phyloP scores from a whole-genome alignment of 805 yeast genomes.

The Schwanniomyces sp. region DNA sequence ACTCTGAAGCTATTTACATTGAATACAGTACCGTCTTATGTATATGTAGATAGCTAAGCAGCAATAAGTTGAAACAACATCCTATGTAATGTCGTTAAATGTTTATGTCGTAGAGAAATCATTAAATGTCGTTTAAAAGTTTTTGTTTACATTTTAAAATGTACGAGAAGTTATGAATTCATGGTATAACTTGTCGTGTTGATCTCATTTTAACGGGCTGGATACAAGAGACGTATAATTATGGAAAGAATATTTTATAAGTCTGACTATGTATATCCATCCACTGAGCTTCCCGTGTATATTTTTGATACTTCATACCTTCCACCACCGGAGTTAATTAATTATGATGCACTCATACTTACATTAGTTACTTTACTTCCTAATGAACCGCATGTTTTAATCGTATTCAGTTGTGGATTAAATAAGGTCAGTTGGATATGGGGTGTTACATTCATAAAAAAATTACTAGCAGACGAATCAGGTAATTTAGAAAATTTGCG shows the following conservation, averaged over 20 bases:
- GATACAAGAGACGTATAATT: background rate
- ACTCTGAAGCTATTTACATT: no score
- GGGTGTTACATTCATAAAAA: constrained; percentile 54
- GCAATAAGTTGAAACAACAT: no score
- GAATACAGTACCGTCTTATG: no score
- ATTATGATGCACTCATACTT: constrained; percentile 54
- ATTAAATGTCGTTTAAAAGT: background rate
- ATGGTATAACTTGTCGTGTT: background rate
- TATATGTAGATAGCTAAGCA: no score
- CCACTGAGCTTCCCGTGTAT: constrained; percentile 67
- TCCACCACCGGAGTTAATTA: constrained; percentile 53
- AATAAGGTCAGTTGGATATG: constrained; percentile 66
- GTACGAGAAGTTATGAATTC: background rate
- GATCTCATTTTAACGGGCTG: background rate
- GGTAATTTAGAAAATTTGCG: constrained; percentile 47
- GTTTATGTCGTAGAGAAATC: background rate
- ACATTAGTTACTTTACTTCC: constrained; percentile 61
- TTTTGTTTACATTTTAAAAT: background rate
- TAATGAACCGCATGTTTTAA: constrained; percentile 57
- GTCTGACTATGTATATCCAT: constrained; percentile 65
- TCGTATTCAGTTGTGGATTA: constrained; percentile 83
- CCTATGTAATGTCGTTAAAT: background rate
- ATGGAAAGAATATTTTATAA: constrained; percentile 54
- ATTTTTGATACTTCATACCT: constrained; percentile 81
- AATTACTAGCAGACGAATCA: constrained; percentile 50